phyloP scores from a whole-genome alignment of 2,329 filamentous ascomycete species.

The Corniculantispora saksenae region DNA sequence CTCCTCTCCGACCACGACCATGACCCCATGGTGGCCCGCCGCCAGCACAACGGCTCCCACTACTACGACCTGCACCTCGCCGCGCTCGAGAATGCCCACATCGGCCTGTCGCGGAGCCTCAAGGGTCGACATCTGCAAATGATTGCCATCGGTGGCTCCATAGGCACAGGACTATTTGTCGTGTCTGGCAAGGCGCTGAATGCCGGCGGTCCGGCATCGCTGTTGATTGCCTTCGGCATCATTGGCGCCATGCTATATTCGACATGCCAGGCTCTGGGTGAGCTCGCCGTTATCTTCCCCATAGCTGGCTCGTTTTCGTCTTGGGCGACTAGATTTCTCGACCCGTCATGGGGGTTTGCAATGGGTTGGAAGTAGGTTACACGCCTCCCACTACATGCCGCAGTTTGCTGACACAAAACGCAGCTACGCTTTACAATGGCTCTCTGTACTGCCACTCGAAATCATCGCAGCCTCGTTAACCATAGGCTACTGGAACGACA shows the following conservation, averaged over 20 bases:
- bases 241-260: constrained; percentile 88
- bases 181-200: constrained; percentile 73
- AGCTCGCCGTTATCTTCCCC: constrained; percentile 87
- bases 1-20: constrained; percentile 47
- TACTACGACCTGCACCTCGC: constrained; percentile 59
- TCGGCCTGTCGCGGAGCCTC: constrained; percentile 73
- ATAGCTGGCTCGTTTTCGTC: constrained; percentile 90
- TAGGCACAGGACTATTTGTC: constrained; percentile 85
- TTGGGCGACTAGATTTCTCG: constrained; percentile 88
- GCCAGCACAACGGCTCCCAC: constrained; percentile 42
- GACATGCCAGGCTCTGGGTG: constrained; percentile 87
- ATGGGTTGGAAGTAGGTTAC: constrained; percentile 85
- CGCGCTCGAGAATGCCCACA: constrained; percentile 73
- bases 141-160: constrained; percentile 95
- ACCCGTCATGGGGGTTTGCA: constrained; percentile 91
- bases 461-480: constrained; percentile 86
- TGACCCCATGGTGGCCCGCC: constrained; percentile 33
- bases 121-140: constrained; percentile 90
- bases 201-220: constrained; percentile 73
- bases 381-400: background rate
- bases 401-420: background rate
- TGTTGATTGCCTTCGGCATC: constrained; percentile 75
- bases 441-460: constrained; percentile 79
- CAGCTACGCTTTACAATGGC: constrained; percentile 85
- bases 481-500: constrained; percentile 74